Evolutionary conservation across 495 filamentous ascomycete genomes (phyloP).

Genomic region (Daldinia decipiens): DNA sequence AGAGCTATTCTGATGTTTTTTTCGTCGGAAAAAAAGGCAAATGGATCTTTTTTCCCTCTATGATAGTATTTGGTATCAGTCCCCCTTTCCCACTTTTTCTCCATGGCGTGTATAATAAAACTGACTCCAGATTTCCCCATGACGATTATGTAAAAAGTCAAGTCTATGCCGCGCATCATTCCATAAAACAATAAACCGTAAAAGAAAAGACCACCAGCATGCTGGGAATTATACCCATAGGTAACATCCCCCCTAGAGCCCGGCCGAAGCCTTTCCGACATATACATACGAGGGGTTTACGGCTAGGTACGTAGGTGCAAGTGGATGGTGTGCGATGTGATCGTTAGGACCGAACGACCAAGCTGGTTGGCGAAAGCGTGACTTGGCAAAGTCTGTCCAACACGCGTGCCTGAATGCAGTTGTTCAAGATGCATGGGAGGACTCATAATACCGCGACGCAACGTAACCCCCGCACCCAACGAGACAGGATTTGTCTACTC

Average conservation of each 20-base stretch:
- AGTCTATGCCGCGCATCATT: constrained; percentile 37
- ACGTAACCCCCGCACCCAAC: constrained; percentile 38
- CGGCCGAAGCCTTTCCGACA: constrained; percentile 5
- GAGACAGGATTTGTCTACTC: background rate
- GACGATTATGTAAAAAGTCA: constrained; percentile 23
- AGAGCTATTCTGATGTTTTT: constrained; percentile 17
- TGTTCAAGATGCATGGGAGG: background rate
- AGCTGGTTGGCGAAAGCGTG: constrained; percentile 2
- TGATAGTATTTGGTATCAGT: constrained; percentile 37
- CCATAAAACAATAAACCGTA: constrained; percentile 26
- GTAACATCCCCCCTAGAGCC: constrained; percentile 14
- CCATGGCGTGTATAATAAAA: constrained; percentile 19
- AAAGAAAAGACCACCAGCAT: constrained; percentile 11
- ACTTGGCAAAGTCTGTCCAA: background rate
- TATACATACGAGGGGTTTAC: constrained; percentile 19
- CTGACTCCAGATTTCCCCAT: constrained; percentile 28
- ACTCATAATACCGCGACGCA: constrained; percentile 29
- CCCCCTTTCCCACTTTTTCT: constrained; percentile 28
- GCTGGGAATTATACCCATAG: constrained; percentile 7
- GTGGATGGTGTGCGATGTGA: constrained; percentile 20
- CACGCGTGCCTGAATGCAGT: background rate
- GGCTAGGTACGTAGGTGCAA: constrained; percentile 17
- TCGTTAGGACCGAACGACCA: background rate
- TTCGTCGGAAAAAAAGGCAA: constrained; percentile 8
- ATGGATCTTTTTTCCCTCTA: constrained; percentile 18